Evolutionary conservation across 176 grass and related monocot genomes (phyloP).

Genomic region (Avena eriantha): DNA sequence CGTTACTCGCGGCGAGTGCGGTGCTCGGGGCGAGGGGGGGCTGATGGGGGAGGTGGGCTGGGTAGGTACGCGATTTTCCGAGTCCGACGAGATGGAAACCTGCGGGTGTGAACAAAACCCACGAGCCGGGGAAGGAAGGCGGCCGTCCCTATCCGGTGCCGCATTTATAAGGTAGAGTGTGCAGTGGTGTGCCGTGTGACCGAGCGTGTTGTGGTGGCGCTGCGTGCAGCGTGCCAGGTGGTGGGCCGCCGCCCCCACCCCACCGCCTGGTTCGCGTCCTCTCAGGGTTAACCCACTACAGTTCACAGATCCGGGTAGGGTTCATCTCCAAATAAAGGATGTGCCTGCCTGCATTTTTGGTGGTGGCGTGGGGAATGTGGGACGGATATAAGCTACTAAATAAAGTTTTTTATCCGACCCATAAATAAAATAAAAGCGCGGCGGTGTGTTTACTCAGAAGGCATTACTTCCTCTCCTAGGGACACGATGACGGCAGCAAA

Average conservation of each 20-base stretch:
- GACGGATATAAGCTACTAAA: background rate
- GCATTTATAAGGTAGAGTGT: slow-evolving; percentile 43
- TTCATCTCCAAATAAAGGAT: background rate
- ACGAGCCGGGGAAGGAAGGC: background rate
- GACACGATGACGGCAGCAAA: background rate
- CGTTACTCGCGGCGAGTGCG: slow-evolving; percentile 33
- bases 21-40: background rate
- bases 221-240: background rate
- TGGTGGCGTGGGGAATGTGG: background rate
- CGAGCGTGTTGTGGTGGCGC: slow-evolving; percentile 26
- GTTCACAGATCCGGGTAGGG: background rate
- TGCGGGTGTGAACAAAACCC: slow-evolving; percentile 52
- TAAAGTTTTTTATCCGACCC: background rate
- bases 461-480: background rate
- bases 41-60: background rate
- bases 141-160: slow-evolving; percentile 34
- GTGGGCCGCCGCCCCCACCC: background rate
- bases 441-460: background rate
- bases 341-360: background rate
- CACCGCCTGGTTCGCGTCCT: background rate
- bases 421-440: background rate
- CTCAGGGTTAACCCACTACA: background rate
- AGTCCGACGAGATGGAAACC: slow-evolving; percentile 44
- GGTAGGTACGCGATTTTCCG: background rate
- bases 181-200: background rate